A percentile compares a stretch with the other conserved stretches of the same genome.
phyloP scores from a whole-genome alignment of 2,329 filamentous ascomycete species.

The Botrytis sinoallii region DNA sequence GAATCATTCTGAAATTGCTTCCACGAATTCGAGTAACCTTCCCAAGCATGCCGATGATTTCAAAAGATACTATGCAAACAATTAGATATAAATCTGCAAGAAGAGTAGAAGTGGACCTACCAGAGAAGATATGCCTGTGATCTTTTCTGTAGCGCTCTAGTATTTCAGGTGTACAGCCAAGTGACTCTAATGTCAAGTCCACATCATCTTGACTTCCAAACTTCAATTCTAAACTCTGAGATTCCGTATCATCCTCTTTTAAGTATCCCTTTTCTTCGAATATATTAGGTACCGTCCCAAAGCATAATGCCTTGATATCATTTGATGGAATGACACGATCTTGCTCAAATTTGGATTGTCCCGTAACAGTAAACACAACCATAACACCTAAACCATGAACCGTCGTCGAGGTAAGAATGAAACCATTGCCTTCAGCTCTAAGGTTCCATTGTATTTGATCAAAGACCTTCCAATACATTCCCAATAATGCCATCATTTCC shows the following conservation, averaged over 20 bases:
- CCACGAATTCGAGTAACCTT: conserved; percentile 49
- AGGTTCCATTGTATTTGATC: conserved; percentile 50
- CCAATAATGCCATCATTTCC: conserved; percentile 39
- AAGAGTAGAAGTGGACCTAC: conserved; percentile 16
- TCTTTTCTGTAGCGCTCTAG: conserved; percentile 42
- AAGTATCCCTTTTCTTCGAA: conserved; percentile 45
- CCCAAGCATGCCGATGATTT: conserved; percentile 57
- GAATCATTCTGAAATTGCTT: conserved; percentile 52
- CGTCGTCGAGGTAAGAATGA: conserved; percentile 38
- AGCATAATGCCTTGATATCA: conserved; percentile 53
- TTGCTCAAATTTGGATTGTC: conserved; percentile 46
- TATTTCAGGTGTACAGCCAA: conserved; percentile 54
- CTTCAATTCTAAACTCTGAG: conserved; percentile 41
- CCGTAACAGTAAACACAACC: conserved; percentile 53
- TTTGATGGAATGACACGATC: conserved; percentile 53
- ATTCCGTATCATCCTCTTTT: conserved; percentile 37
- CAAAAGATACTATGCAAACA: conserved; percentile 49
- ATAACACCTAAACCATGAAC: conserved; percentile 51
- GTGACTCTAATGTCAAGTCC: conserved; percentile 49
- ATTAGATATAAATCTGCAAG: conserved; percentile 29
- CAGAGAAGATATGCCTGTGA: conserved; percentile 37
- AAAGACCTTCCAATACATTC: conserved; percentile 59
- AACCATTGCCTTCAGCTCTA: conserved; percentile 41
- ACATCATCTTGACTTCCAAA: conserved; percentile 51
- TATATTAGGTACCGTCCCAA: conserved; percentile 55